Conservation (phyloP, 768 basidiomycete genomes). For the Phlegmacium glaucopus region DNA sequence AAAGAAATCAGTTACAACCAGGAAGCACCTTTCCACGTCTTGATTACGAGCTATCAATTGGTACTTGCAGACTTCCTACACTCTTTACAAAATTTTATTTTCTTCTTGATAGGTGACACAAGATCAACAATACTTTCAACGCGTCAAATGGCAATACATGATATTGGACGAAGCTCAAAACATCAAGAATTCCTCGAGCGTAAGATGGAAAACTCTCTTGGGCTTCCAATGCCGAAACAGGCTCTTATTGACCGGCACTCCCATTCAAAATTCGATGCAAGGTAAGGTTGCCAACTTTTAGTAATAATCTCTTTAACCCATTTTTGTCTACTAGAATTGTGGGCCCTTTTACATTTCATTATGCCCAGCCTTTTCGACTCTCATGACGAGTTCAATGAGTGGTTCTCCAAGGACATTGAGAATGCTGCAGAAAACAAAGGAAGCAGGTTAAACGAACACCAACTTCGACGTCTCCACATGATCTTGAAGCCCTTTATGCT, state of each 20-base stretch:
- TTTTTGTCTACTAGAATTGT: conserved; percentile 64
- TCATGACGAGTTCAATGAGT: conserved; percentile 98
- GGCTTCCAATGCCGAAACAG: conserved; percentile 96
- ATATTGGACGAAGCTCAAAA: conserved; percentile 99
- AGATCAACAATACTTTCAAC: conserved; percentile 97
- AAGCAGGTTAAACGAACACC: conserved; percentile 90
- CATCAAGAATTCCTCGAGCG: conserved; percentile 96
- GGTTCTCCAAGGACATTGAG: conserved; percentile 99
- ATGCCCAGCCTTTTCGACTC: conserved; percentile 99
- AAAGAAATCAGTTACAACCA: conserved; percentile 95
- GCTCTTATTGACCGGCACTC: conserved; percentile 92
- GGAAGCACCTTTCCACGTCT: conserved; percentile 93
- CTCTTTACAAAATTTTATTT: not conserved
- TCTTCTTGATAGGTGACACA: conserved; percentile 66
- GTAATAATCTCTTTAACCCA: conserved; percentile 3
- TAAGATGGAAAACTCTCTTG: conserved; percentile 95
- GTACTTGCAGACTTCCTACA: conserved; percentile 38
- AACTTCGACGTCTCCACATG: conserved; percentile 94
- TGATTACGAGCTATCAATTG: conserved; percentile 96
- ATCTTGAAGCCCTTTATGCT: conserved; percentile 99
- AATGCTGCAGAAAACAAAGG: conserved; percentile 90
- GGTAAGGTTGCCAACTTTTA: conserved; percentile 43
- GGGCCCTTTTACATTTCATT: conserved; percentile 98
- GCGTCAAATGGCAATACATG: conserved; percentile 99
- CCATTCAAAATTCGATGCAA: conserved; percentile 99